Base-by-base conservation (phyloP, 257 asterid species). In the Solanum neorickii region DNA sequence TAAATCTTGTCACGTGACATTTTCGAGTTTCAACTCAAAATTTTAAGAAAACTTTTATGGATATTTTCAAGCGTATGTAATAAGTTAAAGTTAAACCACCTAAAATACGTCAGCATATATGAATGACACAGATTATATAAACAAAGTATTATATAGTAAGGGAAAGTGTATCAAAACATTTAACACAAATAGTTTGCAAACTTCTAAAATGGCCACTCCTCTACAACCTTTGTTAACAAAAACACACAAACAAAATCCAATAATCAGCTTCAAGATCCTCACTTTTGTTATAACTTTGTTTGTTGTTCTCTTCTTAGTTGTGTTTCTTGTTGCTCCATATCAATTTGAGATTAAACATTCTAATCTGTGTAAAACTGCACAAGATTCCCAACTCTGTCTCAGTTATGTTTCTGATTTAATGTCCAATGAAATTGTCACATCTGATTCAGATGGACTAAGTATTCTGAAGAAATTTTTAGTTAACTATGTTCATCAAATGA, bases 371-470 rank as follows among this genome's bases (percentile, higher is more conserved):
- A 66, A 44, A 1, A 4, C 42, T 31, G 92, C 94, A 47, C 83
- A 68, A 18, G 87, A 91, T 60, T 92, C 92, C 2, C 49, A 85
- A 10, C 25, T 83, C 29, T 92, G 96, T 72, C 87, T 86, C 12
- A 62, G 39, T 37, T 72, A 86, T 20, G 91, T 89, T 6, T 87
- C 89, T 13, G 87, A 90, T 69, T 86, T 77, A 21, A 74, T 73
- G 15, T n/a, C 90, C 29, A 44, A 52, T 56, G 88, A 77, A 10
- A 69, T 13, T 46, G 27, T 78, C 35, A 9, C 84, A 16, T 8
- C 35, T 4, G 25, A 87, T 7, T 31, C 23, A 12, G 86, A 90
- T 46, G 69, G 33, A 39, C 13, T 84, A 2, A 8, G 2, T 42
- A 11, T 90, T 9, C 88, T 93, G 12, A 88, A 82, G 12, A 82